These are phyloP conservation scores for Marchantia polymorpha DNA, from an alignment of 225 moss, liverwort and hornwort species.

Conservation along the genomic window DNA sequence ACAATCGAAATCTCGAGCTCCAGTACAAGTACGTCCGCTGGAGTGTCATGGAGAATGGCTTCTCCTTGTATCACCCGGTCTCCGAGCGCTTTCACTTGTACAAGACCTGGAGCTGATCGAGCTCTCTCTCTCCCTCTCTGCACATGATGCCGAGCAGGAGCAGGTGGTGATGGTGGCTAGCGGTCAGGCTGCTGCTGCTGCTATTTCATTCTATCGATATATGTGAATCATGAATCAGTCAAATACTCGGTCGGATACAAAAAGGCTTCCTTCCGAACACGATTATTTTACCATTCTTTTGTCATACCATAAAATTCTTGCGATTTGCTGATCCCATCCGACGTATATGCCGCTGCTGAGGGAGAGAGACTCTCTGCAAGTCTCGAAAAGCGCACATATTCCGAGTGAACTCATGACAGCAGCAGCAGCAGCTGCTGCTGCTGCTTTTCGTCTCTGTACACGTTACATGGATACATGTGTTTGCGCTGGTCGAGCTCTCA, in stretches of 20 bases:
- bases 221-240: background rate
- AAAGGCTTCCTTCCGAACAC: background rate
- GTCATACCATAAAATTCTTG: background rate
- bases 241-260: background rate
- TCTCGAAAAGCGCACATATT: background rate
- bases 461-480: background rate
- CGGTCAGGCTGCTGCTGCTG: too few species aligned
- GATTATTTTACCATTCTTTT: background rate
- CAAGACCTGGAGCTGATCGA: conserved; percentile 26
- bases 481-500: background rate
- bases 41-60: conserved; percentile 44
- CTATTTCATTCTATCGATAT: too few species aligned
- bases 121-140: too few species aligned
- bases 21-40: conserved; percentile 36
- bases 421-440: too few species aligned
- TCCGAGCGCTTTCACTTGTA: conserved; percentile 34
- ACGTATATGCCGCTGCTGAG: background rate
- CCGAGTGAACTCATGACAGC: background rate
- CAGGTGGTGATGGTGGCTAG: background rate
- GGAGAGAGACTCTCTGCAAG: background rate
- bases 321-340: background rate
- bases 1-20: conserved; percentile 37
- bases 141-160: background rate
- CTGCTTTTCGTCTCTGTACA: background rate
- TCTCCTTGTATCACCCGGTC: conserved; percentile 36